Percentiles rank a stretch among this genome's conserved stretches.
Conservation (phyloP, 2,329 filamentous ascomycete species). For the Phialemonium atrogriseum region DNA sequence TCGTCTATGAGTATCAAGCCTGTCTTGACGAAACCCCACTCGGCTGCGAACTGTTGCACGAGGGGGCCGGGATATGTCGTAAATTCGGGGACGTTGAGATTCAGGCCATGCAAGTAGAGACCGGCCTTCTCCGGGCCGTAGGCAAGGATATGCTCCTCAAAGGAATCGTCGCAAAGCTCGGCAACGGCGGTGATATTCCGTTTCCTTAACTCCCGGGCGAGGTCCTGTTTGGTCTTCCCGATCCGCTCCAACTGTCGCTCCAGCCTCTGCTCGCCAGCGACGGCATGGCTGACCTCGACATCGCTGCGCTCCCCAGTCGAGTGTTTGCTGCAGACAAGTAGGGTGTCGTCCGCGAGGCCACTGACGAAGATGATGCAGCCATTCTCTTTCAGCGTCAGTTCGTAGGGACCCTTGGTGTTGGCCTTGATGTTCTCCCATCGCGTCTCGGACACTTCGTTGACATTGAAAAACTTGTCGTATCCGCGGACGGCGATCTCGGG, state of each 20-base stretch:
- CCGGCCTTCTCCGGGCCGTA: constrained; percentile 78
- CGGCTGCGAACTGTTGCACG: constrained; percentile 83
- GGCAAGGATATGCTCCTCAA: constrained; percentile 93
- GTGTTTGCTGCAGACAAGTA: constrained; percentile 98
- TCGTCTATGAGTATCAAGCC: constrained; percentile 72
- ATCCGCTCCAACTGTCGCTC: constrained; percentile 69
- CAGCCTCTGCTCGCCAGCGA: constrained; percentile 73
- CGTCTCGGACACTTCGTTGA: constrained; percentile 72
- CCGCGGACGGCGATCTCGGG: constrained; percentile 79
- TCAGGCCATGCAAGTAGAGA: constrained; percentile 92
- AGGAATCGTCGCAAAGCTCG: constrained; percentile 90
- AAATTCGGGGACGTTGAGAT: constrained; percentile 90
- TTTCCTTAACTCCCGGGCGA: constrained; percentile 65
- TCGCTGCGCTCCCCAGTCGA: constrained; percentile 79
- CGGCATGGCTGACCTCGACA: constrained; percentile 68
- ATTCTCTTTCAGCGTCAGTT: constrained; percentile 95
- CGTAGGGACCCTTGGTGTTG: constrained; percentile 79
- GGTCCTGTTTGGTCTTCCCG: constrained; percentile 69
- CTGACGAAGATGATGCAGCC: constrained; percentile 99
- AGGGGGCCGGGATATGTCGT: constrained; percentile 72
- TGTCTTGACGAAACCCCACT: constrained; percentile 91
- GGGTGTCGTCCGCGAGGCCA: constrained; percentile 77
- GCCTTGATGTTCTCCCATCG: constrained; percentile 71
- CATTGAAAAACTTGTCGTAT: constrained; percentile 99
- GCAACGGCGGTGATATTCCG: constrained; percentile 93